Evolutionary conservation across 2,329 filamentous ascomycete species (phyloP).

Genomic region (Fusarium incarnatum): DNA sequence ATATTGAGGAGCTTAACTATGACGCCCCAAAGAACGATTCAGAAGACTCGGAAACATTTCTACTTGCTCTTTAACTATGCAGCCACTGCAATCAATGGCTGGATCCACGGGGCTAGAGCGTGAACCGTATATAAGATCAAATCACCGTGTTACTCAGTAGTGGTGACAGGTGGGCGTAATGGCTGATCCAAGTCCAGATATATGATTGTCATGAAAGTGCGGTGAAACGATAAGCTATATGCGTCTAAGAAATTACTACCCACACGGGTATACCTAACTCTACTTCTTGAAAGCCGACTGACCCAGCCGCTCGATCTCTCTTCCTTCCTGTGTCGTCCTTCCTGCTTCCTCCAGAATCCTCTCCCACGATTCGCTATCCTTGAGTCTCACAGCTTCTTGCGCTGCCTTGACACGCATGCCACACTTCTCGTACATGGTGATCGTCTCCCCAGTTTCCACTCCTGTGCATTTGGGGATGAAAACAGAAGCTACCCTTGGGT

Average conservation of each 20-base stretch:
- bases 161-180: neutral
- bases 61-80: neutral
- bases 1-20: constrained; percentile 7
- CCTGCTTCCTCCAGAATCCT: constrained; percentile 79
- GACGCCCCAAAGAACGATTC: constrained; percentile 7
- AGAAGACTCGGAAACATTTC: neutral
- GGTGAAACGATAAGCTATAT: constrained; percentile 10
- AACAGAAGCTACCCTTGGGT: constrained; percentile 82
- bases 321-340: constrained; percentile 71
- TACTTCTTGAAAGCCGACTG: constrained; percentile 67
- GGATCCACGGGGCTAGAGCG: neutral
- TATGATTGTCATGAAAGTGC: constrained; percentile 1
- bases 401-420: constrained; percentile 89
- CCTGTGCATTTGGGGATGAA: constrained; percentile 91
- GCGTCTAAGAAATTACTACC: constrained; percentile 21
- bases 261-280: constrained; percentile 2
- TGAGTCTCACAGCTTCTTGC: constrained; percentile 87
- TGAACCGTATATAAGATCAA: constrained; percentile 11
- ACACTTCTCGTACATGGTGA: constrained; percentile 97
- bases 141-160: neutral
- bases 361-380: constrained; percentile 81
- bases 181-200: neutral
- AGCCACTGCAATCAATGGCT: constrained; percentile 21
- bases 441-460: constrained; percentile 74
- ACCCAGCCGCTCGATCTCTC: constrained; percentile 85